phyloP scores from a whole-genome alignment of 495 filamentous ascomycete species.

The Hypoxylon intermedium region DNA sequence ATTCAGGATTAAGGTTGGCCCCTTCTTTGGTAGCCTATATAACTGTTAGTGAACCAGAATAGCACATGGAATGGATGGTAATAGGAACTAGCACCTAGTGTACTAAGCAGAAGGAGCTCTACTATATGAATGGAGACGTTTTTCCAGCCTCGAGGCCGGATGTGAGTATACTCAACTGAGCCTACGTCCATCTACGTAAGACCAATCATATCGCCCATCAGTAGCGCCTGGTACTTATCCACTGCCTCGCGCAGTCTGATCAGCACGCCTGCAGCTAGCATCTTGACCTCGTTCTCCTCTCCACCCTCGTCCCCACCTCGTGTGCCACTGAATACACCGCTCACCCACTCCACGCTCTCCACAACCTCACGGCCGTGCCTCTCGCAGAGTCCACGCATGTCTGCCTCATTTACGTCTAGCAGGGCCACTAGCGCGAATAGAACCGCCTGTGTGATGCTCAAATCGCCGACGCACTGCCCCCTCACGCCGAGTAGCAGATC shows the following conservation, averaged over 20 bases:
- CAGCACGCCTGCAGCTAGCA: slow-evolving; percentile 83
- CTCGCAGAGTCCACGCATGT: slow-evolving; percentile 75
- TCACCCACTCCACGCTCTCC: slow-evolving; percentile 61
- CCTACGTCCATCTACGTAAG: slow-evolving; percentile 34
- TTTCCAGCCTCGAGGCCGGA: no score
- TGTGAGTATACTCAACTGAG: not conserved
- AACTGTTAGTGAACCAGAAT: no score
- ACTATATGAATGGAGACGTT: no score
- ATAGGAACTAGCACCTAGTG: no score
- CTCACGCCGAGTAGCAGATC: slow-evolving; percentile 63
- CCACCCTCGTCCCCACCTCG: slow-evolving; percentile 54
- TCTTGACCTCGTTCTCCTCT: slow-evolving; percentile 68
- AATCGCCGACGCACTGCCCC: slow-evolving; percentile 60
- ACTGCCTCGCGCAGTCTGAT: slow-evolving; percentile 79
- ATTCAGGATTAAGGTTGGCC: no score
- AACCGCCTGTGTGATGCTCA: slow-evolving; percentile 71
- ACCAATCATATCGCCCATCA: slow-evolving; percentile 67
- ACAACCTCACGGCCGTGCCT: slow-evolving; percentile 62
- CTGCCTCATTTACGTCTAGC: slow-evolving; percentile 82
- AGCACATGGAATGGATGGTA: no score
- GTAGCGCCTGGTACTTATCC: slow-evolving; percentile 75
- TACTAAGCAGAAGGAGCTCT: no score
- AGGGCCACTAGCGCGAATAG: slow-evolving; percentile 81
- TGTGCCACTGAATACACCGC: slow-evolving; percentile 48
- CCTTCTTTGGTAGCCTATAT: no score